phyloP scores from a whole-genome alignment of 169 alveolate species.

The Babesia caballi region DNA sequence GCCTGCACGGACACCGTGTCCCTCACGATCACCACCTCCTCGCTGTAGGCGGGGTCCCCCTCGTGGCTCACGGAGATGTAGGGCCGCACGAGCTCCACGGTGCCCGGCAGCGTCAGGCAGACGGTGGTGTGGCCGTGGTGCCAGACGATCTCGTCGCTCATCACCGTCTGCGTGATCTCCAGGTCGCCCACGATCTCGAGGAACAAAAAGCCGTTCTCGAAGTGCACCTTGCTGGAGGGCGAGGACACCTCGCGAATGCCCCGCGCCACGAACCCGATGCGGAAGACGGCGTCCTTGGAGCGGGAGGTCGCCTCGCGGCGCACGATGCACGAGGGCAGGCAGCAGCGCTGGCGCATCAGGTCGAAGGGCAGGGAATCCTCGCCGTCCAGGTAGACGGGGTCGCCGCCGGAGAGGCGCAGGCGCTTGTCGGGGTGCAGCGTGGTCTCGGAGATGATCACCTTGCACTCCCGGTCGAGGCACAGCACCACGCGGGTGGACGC shows the following conservation, averaged over 20 bases:
- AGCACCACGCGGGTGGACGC: neutral
- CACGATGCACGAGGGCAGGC: neutral
- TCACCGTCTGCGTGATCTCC: constrained; percentile 8
- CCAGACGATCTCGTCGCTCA: constrained; percentile 12
- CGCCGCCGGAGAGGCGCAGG: neutral
- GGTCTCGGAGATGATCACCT: neutral
- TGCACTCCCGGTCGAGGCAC: constrained; percentile 2
- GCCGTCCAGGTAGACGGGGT: neutral
- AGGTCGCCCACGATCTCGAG: neutral
- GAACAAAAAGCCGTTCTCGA: constrained; percentile 4
- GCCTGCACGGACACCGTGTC: neutral
- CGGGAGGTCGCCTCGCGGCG: neutral
- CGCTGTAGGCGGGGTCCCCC: neutral
- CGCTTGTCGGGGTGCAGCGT: constrained; percentile 4
- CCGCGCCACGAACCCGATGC: constrained; percentile 16
- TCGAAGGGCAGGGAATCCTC: neutral
- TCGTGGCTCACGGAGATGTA: constrained; percentile 6
- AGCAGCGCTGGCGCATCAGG: constrained; percentile 4
- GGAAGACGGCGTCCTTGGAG: neutral
- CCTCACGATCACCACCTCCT: neutral
- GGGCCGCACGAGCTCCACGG: constrained; percentile 15
- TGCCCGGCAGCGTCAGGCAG: neutral
- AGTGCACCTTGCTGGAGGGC: constrained; percentile 31
- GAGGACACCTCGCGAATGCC: constrained; percentile 2
- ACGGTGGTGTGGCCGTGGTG: constrained; percentile 11